Evolutionary conservation across 2,329 filamentous ascomycete species (phyloP).

Genomic region (Apiospora kogelbergensis): DNA sequence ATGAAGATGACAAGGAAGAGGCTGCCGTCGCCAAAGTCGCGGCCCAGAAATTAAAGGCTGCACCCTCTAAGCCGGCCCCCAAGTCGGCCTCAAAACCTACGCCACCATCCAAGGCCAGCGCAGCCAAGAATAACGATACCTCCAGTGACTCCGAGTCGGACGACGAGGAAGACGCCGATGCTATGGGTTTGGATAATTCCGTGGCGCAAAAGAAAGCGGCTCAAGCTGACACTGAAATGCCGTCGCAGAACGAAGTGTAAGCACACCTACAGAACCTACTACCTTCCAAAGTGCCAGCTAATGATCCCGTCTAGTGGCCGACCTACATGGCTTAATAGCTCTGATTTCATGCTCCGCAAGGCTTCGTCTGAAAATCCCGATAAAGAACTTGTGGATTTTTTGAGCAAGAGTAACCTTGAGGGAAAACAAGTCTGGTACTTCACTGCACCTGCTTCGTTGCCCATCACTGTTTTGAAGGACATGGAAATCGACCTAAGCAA

Average conservation of each 20-base stretch:
- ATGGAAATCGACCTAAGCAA: conserved; percentile 61
- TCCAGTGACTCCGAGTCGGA: conserved; percentile 12
- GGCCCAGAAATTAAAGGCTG: neutral
- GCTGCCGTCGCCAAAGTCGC: neutral
- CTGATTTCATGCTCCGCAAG: conserved; percentile 55
- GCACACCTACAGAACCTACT: neutral
- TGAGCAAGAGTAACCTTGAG: conserved; percentile 57
- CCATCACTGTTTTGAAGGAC: conserved; percentile 66
- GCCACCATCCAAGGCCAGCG: conserved; percentile 12
- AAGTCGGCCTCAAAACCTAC: conserved; percentile 12
- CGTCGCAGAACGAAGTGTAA: conserved; percentile 24
- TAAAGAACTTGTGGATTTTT: conserved; percentile 52
- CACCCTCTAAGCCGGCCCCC: neutral
- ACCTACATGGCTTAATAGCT: conserved; percentile 45
- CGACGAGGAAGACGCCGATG: conserved; percentile 10
- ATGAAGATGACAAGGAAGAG: conserved; percentile 34
- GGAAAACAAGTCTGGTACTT: conserved; percentile 83
- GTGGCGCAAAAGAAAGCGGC: conserved; percentile 11
- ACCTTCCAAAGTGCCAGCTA: neutral
- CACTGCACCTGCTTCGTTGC: conserved; percentile 67
- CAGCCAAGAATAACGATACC: neutral
- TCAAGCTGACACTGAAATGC: conserved; percentile 14
- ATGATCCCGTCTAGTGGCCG: conserved; percentile 20
- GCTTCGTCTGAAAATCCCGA: conserved; percentile 40
- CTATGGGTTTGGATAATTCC: conserved; percentile 19